A percentile compares a stretch with the other conserved stretches of the same genome.
phyloP scores from a whole-genome alignment of 768 basidiomycete species.

The Calocybe cyanea region DNA sequence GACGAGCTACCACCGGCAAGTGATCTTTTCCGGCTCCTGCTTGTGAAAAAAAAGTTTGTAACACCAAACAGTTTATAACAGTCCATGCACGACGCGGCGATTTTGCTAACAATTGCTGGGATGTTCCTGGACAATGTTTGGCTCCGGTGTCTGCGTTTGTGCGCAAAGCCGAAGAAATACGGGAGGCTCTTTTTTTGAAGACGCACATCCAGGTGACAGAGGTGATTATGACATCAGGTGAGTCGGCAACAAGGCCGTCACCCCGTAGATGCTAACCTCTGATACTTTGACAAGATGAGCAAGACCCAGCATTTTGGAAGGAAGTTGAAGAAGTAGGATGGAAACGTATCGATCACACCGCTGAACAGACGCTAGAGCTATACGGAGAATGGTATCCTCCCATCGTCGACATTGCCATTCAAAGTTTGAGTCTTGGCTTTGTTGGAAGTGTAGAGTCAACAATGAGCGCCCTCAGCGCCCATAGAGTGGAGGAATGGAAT shows the following conservation, averaged over 20 bases:
- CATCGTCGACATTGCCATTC: slow-evolving; percentile 51
- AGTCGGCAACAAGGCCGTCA: background rate
- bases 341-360: slow-evolving; percentile 38
- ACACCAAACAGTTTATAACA: slow-evolving; percentile 32
- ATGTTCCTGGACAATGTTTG: slow-evolving; percentile 32
- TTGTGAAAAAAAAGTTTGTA: slow-evolving; percentile 1
- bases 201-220: slow-evolving; percentile 26
- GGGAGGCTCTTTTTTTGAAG: slow-evolving; percentile 28
- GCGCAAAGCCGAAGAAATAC: slow-evolving; percentile 32
- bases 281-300: slow-evolving; percentile 33
- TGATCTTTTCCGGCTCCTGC: slow-evolving; percentile 1
- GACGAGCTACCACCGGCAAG: slow-evolving; percentile 32
- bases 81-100: slow-evolving; percentile 47
- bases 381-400: slow-evolving; percentile 45
- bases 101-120: slow-evolving; percentile 32
- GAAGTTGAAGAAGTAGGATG: slow-evolving; percentile 37
- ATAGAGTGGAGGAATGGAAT: slow-evolving; percentile 57
- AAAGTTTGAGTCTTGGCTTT: slow-evolving; percentile 52
- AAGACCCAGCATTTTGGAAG: slow-evolving; percentile 37
- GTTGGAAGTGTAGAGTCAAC: slow-evolving; percentile 57
- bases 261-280: background rate
- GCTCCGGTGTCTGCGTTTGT: slow-evolving; percentile 35
- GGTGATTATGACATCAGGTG: slow-evolving; percentile 43
- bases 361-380: slow-evolving; percentile 27
- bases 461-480: slow-evolving; percentile 47